Evolutionary conservation across 2,329 filamentous ascomycete genomes (phyloP).

Genomic region (Monilinia fructicola): DNA sequence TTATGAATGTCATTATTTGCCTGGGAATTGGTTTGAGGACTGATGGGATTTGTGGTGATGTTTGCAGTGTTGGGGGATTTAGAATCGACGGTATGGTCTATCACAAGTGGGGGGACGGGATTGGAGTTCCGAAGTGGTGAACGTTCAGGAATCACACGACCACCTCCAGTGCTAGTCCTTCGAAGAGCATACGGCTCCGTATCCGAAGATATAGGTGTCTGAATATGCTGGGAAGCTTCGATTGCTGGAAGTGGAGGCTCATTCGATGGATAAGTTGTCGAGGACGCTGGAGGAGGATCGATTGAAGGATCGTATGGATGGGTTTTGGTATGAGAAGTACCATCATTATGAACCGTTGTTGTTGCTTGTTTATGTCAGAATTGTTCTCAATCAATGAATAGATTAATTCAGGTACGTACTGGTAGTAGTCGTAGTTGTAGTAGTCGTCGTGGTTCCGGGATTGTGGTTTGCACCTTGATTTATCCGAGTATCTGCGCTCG

Average conservation of each 20-base stretch:
- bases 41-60: neutral
- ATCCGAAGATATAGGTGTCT: neutral
- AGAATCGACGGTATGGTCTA: slow-evolving; percentile 5
- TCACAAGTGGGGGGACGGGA: slow-evolving; percentile 4
- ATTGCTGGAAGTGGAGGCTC: slow-evolving; percentile 7
- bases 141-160: slow-evolving; percentile 21
- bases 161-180: slow-evolving; percentile 18
- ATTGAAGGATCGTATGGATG: slow-evolving; percentile 21
- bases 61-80: neutral
- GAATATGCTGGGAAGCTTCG: slow-evolving; percentile 1
- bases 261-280: slow-evolving; percentile 15
- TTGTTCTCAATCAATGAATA: too few species aligned
- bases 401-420: slow-evolving; percentile 5
- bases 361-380: slow-evolving; percentile 18
- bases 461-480: slow-evolving; percentile 1
- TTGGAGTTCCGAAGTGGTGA: slow-evolving; percentile 23
- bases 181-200: neutral
- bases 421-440: slow-evolving; percentile 17
- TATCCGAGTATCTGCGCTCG: slow-evolving; percentile 22
- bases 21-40: slow-evolving; percentile 7
- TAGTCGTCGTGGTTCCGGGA: slow-evolving; percentile 18
- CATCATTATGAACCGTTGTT: slow-evolving; percentile 22
- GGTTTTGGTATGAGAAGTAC: slow-evolving; percentile 15
- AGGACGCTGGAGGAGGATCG: slow-evolving; percentile 19
- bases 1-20: neutral